phyloP scores from a whole-genome alignment of 345 rosid genomes.

The Euphorbia tirucalli region DNA sequence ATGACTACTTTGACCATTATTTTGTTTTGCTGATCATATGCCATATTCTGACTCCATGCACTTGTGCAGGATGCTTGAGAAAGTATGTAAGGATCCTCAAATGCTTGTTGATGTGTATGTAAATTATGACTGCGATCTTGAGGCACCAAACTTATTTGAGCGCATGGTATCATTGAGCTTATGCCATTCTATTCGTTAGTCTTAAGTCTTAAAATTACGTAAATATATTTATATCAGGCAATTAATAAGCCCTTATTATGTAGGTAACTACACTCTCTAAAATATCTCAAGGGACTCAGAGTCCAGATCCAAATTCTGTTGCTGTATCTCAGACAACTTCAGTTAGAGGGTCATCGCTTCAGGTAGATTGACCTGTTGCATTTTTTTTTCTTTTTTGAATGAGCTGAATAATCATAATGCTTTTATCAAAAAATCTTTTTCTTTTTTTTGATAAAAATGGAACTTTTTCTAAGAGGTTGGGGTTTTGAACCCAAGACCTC shows the following conservation, averaged over 20 bases:
- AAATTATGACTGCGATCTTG: conserved; percentile 97
- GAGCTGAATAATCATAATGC: conserved; percentile 7
- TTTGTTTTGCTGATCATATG: conserved; percentile 11
- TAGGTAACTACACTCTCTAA: conserved; percentile 86
- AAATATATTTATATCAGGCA: background rate
- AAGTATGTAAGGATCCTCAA: conserved; percentile 90
- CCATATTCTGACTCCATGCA: no score
- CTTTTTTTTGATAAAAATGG: no score
- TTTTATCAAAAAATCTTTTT: no score
- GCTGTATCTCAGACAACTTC: conserved; percentile 72
- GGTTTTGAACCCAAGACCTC: no score
- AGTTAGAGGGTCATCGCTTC: conserved; percentile 81
- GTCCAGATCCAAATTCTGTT: conserved; percentile 77
- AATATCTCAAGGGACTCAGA: conserved; percentile 88
- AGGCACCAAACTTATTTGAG: conserved; percentile 97
- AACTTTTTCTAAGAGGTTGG: no score
- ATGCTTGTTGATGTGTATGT: conserved; percentile 97
- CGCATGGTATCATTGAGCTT: conserved; percentile 59
- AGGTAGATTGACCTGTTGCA: conserved; percentile 49
- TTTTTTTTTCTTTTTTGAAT: conserved; percentile 6
- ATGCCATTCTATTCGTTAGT: background rate
- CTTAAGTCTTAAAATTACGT: background rate
- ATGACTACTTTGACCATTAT: conserved; percentile 11
- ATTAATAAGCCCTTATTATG: conserved; percentile 9
- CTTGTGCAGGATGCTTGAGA: conserved; percentile 81